Percentiles rank a stretch among this genome's conserved stretches.
Evolutionary conservation across 495 filamentous ascomycete genomes (phyloP).

Genomic region (Lophium mytilinum): DNA sequence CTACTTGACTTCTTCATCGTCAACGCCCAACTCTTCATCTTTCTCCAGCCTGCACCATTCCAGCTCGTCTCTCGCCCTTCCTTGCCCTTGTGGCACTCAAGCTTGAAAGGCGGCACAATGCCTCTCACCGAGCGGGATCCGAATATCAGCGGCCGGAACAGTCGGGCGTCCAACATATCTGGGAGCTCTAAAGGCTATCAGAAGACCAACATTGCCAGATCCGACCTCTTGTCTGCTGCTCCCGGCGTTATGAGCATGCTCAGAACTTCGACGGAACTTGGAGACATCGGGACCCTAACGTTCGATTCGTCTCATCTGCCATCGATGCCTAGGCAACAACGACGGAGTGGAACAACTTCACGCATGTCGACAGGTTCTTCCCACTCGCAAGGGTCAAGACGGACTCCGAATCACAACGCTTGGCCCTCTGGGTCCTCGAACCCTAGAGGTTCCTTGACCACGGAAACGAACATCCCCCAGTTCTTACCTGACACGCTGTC

Average conservation of each 20-base stretch:
- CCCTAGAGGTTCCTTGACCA: conserved; percentile 8
- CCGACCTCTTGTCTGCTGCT: conserved; percentile 22
- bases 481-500: conserved; percentile 17
- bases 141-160: conserved; percentile 33
- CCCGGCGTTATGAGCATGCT: conserved; percentile 50
- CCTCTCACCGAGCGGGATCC: conserved; percentile 33
- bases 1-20: neutral
- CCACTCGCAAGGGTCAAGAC: conserved; percentile 15
- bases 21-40: neutral
- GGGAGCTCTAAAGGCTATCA: conserved; percentile 15
- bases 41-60: neutral
- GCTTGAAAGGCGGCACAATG: conserved; percentile 30
- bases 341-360: conserved; percentile 21
- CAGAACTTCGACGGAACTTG: conserved; percentile 60
- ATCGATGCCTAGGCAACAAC: conserved; percentile 21
- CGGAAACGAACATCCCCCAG: conserved; percentile 17
- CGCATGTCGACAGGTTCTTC: conserved; percentile 22
- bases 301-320: conserved; percentile 43
- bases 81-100: neutral
- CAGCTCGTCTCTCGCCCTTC: conserved; percentile 1
- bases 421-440: conserved; percentile 21
- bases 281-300: conserved; percentile 56
- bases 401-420: conserved; percentile 3
- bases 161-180: conserved; percentile 34
- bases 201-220: conserved; percentile 1